Evolutionary conservation across 2,329 filamentous ascomycete genomes (phyloP).

Genomic region (Lojkania enalia): DNA sequence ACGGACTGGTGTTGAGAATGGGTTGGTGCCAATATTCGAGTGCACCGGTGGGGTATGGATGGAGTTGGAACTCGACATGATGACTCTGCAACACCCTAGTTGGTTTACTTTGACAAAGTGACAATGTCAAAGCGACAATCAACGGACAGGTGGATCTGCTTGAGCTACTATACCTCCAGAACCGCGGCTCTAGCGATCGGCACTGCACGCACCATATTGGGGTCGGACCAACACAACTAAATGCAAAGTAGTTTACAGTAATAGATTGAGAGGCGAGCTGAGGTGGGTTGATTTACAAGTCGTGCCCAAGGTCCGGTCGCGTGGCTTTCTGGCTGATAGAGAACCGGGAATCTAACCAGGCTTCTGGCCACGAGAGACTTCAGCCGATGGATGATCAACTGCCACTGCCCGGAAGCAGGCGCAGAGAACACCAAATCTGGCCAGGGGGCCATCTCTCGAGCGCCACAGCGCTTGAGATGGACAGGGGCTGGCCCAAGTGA

Average conservation of each 20-base stretch:
- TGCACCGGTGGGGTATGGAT: constrained; percentile 20
- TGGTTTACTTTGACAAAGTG: constrained; percentile 7
- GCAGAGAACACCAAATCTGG: too few relatives aligned
- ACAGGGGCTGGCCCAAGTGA: background rate
- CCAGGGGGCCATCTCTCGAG: too few relatives aligned
- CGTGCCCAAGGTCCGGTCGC: too few relatives aligned
- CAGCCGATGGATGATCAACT: too few relatives aligned
- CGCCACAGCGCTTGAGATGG: background rate
- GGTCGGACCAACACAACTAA: background rate
- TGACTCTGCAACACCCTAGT: background rate
- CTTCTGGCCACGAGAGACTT: too few relatives aligned
- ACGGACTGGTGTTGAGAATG: constrained; percentile 24
- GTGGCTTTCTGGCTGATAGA: too few relatives aligned
- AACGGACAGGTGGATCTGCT: constrained; percentile 7
- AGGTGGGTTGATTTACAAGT: too few relatives aligned
- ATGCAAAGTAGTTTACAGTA: background rate
- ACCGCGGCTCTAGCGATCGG: constrained; percentile 5
- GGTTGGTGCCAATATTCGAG: constrained; percentile 22
- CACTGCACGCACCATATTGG: constrained; percentile 3
- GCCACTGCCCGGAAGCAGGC: too few relatives aligned
- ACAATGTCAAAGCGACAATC: constrained; percentile 2
- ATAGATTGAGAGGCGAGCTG: too few relatives aligned
- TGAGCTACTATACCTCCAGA: constrained; percentile 9
- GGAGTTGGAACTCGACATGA: constrained; percentile 26
- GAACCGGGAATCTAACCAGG: too few relatives aligned